Conservation (phyloP, 2,329 filamentous ascomycete species). For the Fusarium aywerte region DNA sequence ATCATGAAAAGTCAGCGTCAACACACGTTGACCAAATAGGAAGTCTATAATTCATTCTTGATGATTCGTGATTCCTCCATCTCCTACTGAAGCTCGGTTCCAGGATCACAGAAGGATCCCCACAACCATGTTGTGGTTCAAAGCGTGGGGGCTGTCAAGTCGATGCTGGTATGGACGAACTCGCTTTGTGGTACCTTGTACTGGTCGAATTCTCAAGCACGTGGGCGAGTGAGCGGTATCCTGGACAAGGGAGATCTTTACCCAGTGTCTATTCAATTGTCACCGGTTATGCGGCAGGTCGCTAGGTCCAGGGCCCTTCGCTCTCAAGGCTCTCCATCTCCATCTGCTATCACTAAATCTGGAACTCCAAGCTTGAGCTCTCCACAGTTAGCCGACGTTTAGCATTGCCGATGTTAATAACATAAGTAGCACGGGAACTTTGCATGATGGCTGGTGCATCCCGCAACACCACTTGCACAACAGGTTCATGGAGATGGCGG, state of each 20-base stretch:
- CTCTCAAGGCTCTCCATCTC: background rate
- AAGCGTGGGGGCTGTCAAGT: conserved; percentile 31
- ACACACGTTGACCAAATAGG: conserved; percentile 26
- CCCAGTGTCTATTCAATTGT: background rate
- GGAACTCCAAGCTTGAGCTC: conserved; percentile 29
- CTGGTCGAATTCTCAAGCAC: conserved; percentile 17
- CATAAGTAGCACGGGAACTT: background rate
- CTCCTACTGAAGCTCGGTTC: conserved; percentile 17
- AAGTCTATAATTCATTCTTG: conserved; percentile 18
- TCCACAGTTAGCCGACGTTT: conserved; percentile 35
- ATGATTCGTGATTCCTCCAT: conserved; percentile 18
- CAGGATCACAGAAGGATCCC: conserved; percentile 19
- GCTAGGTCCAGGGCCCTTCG: background rate
- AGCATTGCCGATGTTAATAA: conserved; percentile 10
- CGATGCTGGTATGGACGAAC: background rate
- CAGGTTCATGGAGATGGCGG: conserved; percentile 6
- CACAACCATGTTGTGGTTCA: conserved; percentile 25
- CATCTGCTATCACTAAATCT: background rate
- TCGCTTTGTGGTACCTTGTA: conserved; percentile 22
- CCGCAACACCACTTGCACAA: conserved; percentile 40
- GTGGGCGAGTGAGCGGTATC: conserved; percentile 16
- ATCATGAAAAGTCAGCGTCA: conserved; percentile 10
- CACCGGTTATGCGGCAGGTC: background rate
- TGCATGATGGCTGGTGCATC: conserved; percentile 7
- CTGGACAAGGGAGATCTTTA: background rate